Percentiles rank a stretch among this genome's conserved stretches.
These are phyloP conservation scores for Rubia yunnanensis DNA, from an alignment of 257 asterid genomes.

Conservation along the genomic window DNA sequence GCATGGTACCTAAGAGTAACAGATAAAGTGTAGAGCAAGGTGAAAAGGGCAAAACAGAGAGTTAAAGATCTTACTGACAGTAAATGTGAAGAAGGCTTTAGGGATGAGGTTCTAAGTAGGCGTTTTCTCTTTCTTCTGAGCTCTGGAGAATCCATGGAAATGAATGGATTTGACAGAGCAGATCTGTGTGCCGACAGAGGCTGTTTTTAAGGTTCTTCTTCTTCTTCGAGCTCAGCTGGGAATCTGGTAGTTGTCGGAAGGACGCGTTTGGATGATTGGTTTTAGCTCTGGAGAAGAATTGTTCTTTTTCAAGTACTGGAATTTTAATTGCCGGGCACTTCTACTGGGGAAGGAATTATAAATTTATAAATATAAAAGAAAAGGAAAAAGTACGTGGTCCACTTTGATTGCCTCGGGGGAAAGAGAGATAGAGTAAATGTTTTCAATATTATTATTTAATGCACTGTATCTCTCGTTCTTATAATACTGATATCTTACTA, in stretches of 20 bases:
- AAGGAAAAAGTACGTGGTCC: not conserved
- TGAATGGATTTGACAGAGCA: not conserved
- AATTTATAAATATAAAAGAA: not conserved
- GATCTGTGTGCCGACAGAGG: slow-evolving; percentile 52
- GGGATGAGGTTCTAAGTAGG: slow-evolving; percentile 29
- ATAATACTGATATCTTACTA: too few species aligned
- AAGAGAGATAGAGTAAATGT: not conserved
- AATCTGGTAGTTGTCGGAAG: slow-evolving; percentile 40
- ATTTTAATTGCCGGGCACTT: not conserved
- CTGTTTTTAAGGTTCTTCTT: slow-evolving; percentile 16
- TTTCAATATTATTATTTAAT: not conserved
- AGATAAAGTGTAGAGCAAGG: slow-evolving; percentile 41
- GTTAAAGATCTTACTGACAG: slow-evolving; percentile 59
- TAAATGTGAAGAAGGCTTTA: slow-evolving; percentile 20
- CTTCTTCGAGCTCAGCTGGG: slow-evolving; percentile 8
- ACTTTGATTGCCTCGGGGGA: slow-evolving; percentile 1
- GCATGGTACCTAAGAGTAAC: slow-evolving; percentile 32
- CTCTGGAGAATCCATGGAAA: slow-evolving; percentile 61
- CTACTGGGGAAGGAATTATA: not conserved
- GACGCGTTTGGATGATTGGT: slow-evolving; percentile 16
- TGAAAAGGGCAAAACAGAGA: slow-evolving; percentile 43
- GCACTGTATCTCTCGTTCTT: too few species aligned
- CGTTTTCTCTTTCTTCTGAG: slow-evolving; percentile 80
- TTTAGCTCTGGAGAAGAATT: not conserved
- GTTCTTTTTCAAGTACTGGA: not conserved